Evolutionary conservation across 805 yeast species (phyloP), one percentile per base, ranked within the genome.

Genomic region (Saturnispora halmiae): DNA sequence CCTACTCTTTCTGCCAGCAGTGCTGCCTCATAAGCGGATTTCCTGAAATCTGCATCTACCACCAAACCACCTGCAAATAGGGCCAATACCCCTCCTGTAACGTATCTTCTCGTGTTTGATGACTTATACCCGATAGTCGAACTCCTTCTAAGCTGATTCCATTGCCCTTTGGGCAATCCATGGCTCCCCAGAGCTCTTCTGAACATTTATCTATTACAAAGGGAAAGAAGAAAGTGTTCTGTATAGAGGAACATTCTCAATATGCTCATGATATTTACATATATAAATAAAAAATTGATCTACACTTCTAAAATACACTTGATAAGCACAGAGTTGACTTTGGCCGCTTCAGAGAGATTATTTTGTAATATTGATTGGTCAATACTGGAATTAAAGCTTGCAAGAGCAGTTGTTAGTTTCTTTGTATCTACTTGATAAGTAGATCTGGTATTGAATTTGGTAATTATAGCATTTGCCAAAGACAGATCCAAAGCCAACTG

Each of bases 1-100:
- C 75, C 70, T 1, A 76, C 72, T 45, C 92, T 67, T 46, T 71
- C 70, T 2, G 59, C 53, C 1, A 70, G 63, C 18, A 64, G 48
- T 2, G 59, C 34, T 0, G 56, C 25, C 44, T 72, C 73, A 18
- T 58, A 53, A 14, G 63, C 54, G 2, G 51, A 47, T 18, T 63
- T 49, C 31, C 66, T 59, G 37, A 62, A 49, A 4, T 52, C 51
- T 14, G 66, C 69, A 48, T 66, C 70, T 2, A 47, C 36, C n/a
- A 21, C 52, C 49, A 38, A 48, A 32, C 38, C 60, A 47, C 38
- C 56, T 16, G 44, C 50, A 44, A 45, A 39, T 3, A 40, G 31
- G 8, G 43, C 42, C 7, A 41, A 24, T 9, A 45, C 25, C 6
- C 46, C 41, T 15, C 49, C 52, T 9, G 39, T 44, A 11, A 49